phyloP scores from a whole-genome alignment of 257 asterid genomes.

The Solanum infundibuliforme region DNA sequence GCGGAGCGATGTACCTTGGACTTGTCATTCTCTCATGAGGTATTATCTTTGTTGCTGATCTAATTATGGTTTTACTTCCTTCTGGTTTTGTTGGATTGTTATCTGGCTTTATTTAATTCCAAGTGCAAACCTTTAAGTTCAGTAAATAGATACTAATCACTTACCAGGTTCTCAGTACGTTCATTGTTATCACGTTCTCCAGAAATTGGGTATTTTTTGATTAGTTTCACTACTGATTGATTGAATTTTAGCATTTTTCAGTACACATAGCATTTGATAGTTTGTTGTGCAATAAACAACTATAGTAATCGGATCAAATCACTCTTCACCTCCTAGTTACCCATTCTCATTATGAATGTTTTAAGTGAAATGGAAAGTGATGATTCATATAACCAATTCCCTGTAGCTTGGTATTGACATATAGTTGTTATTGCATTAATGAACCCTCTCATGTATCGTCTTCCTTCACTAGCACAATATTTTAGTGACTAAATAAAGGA shows the following conservation, averaged over 20 bases:
- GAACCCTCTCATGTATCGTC: background rate
- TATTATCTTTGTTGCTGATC: background rate
- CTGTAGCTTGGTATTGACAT: background rate
- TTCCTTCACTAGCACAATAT: background rate
- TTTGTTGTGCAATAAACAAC: background rate
- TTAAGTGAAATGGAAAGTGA: background rate
- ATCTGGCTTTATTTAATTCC: background rate
- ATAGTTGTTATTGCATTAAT: background rate
- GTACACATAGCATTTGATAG: background rate
- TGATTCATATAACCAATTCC: background rate
- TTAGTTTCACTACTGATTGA: background rate
- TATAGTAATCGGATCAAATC: background rate
- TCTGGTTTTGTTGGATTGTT: background rate
- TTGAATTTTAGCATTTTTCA: background rate
- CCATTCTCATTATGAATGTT: background rate
- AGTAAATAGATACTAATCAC: background rate
- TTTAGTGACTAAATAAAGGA: background rate
- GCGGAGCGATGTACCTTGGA: slow-evolving; percentile 81
- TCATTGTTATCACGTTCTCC: background rate
- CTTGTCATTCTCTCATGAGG: slow-evolving; percentile 93
- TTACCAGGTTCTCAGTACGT: background rate
- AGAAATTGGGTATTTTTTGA: background rate
- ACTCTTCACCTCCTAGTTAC: background rate
- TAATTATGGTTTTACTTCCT: background rate
- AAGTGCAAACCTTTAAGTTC: background rate